Percentiles rank a stretch among this genome's conserved stretches.
phyloP scores from a whole-genome alignment of 2,329 filamentous ascomycete genomes.

The Talaromyces sp. region DNA sequence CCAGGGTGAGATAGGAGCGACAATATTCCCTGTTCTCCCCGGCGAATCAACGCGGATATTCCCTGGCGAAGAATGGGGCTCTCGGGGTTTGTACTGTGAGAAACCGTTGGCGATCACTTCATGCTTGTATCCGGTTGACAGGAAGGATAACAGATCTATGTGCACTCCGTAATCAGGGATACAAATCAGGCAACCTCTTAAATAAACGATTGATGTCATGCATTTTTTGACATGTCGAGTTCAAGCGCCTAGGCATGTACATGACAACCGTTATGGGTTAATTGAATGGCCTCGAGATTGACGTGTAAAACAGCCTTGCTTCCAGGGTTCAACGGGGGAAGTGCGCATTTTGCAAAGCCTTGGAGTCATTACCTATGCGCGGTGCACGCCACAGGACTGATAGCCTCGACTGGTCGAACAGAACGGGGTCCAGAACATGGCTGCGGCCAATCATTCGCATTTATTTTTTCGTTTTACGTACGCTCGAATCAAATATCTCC shows the following conservation, averaged over 20 bases:
- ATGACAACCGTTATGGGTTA: conserved; percentile 1
- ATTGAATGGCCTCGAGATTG: conserved; percentile 1
- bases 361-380: conserved; percentile 14
- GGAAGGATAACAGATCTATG: neutral
- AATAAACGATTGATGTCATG: no score
- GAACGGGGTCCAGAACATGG: conserved; percentile 3
- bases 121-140: conserved; percentile 18
- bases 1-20: neutral
- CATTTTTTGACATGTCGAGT: conserved; percentile 13
- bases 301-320: conserved; percentile 13
- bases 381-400: conserved; percentile 13
- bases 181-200: no score
- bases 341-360: conserved; percentile 8
- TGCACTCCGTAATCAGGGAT: no score
- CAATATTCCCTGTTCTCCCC: conserved; percentile 13
- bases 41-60: conserved; percentile 18
- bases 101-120: conserved; percentile 27
- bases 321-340: conserved; percentile 20
- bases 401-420: conserved; percentile 18
- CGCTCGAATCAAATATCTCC: neutral
- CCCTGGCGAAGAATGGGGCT: neutral
- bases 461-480: neutral
- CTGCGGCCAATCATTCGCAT: neutral
- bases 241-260: neutral
- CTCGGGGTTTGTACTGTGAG: conserved; percentile 16